A percentile compares a stretch with the other conserved stretches of the same genome.
Conservation (phyloP, 1,284 basidiomycete species). For the Ceratobasidium sp. region DNA sequence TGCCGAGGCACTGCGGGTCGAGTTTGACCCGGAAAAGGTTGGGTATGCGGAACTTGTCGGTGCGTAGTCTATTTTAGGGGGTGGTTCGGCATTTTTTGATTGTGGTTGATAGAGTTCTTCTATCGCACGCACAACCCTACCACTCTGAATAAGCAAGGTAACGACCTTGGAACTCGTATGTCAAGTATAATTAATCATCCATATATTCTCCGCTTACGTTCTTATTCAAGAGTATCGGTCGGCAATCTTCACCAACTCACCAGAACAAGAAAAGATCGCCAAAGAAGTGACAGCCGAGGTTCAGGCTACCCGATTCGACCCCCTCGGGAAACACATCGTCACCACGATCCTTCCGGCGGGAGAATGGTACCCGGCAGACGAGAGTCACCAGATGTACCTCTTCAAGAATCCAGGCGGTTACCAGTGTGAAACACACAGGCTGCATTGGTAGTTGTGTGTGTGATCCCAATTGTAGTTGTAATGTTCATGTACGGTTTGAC, state of each 20-base stretch:
- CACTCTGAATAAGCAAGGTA: conserved; percentile 80
- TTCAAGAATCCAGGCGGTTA: conserved; percentile 72
- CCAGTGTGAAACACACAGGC: conserved; percentile 65
- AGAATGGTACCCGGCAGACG: conserved; percentile 84
- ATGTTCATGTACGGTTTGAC: no score
- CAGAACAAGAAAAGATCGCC: conserved; percentile 81
- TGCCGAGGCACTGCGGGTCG: conserved; percentile 88
- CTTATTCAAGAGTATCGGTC: conserved; percentile 84
- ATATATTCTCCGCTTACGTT: background rate
- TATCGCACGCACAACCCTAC: conserved; percentile 96
- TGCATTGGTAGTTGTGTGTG: conserved; percentile 68
- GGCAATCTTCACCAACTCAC: conserved; percentile 85
- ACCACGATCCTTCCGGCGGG: conserved; percentile 76
- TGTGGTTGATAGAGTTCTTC: conserved; percentile 76
- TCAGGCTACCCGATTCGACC: conserved; percentile 83
- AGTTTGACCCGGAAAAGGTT: conserved; percentile 84
- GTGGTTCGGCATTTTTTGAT: no score
- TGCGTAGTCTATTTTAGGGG: conserved; percentile 56
- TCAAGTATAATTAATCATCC: conserved; percentile 49
- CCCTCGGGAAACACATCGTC: conserved; percentile 78
- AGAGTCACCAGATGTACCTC: conserved; percentile 81
- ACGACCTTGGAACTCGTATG: conserved; percentile 80
- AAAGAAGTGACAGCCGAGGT: conserved; percentile 85
- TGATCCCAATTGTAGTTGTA: no score
- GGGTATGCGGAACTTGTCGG: conserved; percentile 85